phyloP scores from a whole-genome alignment of 352 stramenopile genomes.

The Pythium coloratum region DNA sequence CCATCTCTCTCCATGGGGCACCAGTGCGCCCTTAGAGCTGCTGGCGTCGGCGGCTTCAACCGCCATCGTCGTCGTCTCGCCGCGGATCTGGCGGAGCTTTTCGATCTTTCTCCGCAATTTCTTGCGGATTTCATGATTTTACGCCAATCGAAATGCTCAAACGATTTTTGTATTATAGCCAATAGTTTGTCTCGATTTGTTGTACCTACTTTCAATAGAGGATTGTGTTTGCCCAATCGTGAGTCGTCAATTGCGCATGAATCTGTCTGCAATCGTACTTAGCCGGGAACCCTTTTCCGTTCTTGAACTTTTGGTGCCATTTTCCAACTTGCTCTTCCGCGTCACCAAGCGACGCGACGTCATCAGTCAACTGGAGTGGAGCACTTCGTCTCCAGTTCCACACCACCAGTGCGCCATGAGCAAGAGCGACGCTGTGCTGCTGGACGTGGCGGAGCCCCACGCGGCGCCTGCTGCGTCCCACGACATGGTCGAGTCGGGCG shows the following conservation, averaged over 20 bases:
- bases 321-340: conserved; percentile 5
- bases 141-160: conserved; percentile 12
- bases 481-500: conserved; percentile 55
- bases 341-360: conserved; percentile 6
- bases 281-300: conserved; percentile 3
- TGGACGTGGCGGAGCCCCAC: conserved; percentile 20
- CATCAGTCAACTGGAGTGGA: background rate
- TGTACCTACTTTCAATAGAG: conserved; percentile 9
- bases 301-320: conserved; percentile 2
- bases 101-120: conserved; percentile 25
- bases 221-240: conserved; percentile 24
- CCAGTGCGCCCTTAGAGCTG: background rate
- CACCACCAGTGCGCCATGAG: background rate
- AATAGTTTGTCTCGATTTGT: conserved; percentile 5
- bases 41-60: background rate
- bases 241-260: background rate
- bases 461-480: background rate
- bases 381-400: background rate
- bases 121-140: background rate
- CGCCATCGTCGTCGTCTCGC: conserved; percentile 13
- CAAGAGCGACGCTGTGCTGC: conserved; percentile 17
- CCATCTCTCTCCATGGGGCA: conserved; percentile 35
- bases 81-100: conserved; percentile 10
- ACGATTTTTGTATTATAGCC: background rate
- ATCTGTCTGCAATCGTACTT: conserved; percentile 21